Conservation (phyloP, 495 filamentous ascomycete genomes). For the Neurospora sp. region DNA sequence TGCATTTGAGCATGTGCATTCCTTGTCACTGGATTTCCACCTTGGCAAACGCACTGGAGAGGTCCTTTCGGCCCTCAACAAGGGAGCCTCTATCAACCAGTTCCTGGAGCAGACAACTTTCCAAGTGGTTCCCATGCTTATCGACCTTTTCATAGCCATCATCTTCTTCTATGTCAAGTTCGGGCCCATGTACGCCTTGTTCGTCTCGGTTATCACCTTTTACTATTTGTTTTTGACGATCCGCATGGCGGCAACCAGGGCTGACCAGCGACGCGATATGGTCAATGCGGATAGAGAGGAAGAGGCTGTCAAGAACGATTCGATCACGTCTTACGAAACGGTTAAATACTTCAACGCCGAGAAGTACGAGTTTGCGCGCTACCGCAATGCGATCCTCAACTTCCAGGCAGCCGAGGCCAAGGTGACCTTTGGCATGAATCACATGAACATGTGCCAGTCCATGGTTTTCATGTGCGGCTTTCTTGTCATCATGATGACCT, state of each 20-base stretch:
- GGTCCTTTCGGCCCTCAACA: conserved; percentile 87
- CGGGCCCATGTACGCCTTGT: conserved; percentile 86
- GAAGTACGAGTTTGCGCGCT: conserved; percentile 81
- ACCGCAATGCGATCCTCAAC: conserved; percentile 64
- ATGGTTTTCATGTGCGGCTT: conserved; percentile 88
- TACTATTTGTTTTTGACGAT: conserved; percentile 93
- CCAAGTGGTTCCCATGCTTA: conserved; percentile 85
- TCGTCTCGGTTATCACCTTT: conserved; percentile 86
- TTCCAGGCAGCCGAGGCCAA: conserved; percentile 84
- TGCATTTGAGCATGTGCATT: conserved; percentile 94
- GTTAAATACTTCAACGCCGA: conserved; percentile 99
- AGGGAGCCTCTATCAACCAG: conserved; percentile 90
- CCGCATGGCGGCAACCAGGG: conserved; percentile 87
- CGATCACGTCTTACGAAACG: conserved; percentile 94
- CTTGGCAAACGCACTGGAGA: conserved; percentile 94
- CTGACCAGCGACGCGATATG: conserved; percentile 84
- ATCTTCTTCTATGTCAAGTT: conserved; percentile 72
- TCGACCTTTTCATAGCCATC: conserved; percentile 82
- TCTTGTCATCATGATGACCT: conserved; percentile 55
- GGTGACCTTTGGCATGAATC: conserved; percentile 74
- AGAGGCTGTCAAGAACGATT: conserved; percentile 97
- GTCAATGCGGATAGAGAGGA: conserved; percentile 88
- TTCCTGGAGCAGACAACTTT: conserved; percentile 96
- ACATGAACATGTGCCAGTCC: conserved; percentile 92
- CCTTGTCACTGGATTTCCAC: conserved; percentile 91